These are phyloP conservation scores for sweet orange (Citrus sinensis) DNA, from an alignment of 345 rosid genomes.

Conservation along the genomic window DNA sequence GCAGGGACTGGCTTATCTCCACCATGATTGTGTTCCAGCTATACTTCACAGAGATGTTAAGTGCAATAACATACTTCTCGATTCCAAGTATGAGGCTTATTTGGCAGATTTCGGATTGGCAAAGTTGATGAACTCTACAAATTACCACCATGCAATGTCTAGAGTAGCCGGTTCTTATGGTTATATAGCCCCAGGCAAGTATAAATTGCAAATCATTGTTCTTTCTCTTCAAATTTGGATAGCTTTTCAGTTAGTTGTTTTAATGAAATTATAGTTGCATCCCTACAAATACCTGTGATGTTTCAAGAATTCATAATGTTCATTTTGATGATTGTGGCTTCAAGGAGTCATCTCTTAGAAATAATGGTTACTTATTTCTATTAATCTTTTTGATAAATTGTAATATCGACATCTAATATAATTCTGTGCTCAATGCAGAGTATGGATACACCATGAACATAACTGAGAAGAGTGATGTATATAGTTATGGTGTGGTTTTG, in stretches of 20 bases:
- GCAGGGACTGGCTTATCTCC: slow-evolving; percentile 90
- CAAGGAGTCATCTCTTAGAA: background rate
- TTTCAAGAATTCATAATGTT: background rate
- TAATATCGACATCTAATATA: background rate
- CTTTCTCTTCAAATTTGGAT: background rate
- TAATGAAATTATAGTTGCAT: background rate
- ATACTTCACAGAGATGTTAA: slow-evolving; percentile 91
- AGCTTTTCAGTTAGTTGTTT: background rate
- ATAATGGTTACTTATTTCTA: background rate
- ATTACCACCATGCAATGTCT: slow-evolving; percentile 73
- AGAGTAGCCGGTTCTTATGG: slow-evolving; percentile 93
- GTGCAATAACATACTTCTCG: slow-evolving; percentile 86
- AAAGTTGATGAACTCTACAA: slow-evolving; percentile 75
- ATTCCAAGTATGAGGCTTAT: slow-evolving; percentile 79
- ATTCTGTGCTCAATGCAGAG: slow-evolving; percentile 47
- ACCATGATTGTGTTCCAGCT: slow-evolving; percentile 87
- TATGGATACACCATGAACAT: slow-evolving; percentile 95
- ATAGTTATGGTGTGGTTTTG: slow-evolving; percentile 89
- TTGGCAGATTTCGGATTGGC: slow-evolving; percentile 92
- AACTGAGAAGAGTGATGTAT: slow-evolving; percentile 94
- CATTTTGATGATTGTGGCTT: background rate
- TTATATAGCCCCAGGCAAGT: slow-evolving; percentile 92
- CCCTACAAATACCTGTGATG: background rate
- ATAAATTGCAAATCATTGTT: background rate
- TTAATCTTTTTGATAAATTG: background rate